Evolutionary conservation across 352 stramenopile genomes (phyloP), one percentile per base, ranked within the genome.

Genomic region (Phytophthora nicotianae): DNA sequence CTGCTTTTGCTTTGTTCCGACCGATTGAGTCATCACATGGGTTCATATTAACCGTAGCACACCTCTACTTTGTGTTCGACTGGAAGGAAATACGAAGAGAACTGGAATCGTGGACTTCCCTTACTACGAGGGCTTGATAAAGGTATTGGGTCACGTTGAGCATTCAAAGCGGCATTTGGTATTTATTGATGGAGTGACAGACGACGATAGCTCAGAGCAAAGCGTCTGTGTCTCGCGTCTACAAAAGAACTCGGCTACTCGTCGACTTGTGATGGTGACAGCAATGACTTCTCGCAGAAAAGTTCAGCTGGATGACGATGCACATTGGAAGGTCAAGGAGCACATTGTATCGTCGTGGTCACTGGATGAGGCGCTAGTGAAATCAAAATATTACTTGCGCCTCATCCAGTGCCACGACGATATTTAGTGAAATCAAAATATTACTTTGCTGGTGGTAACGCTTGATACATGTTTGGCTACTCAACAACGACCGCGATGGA

Each of bases 391-490:
- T 3, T 38, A n/a, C 5, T 16, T n/a, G n/a, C n/a, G n/a, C n/a
- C n/a, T n/a, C n/a, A n/a, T n/a, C n/a, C n/a, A n/a, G n/a, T n/a
- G n/a, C n/a, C n/a, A n/a, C n/a, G n/a, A n/a, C n/a, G n/a, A n/a
- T n/a, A n/a, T n/a, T n/a, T 65, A 0, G 29, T 48, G 9, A 16
- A 24, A 38, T 47, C 48, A 16, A 65, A 65, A 53, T 33, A 38
- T 3, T 38, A n/a, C 5, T 16, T n/a, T 38, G 32, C 32, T 38
- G 32, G 13, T 33, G 47, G 47, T 17, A 58, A 29, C 21, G 38
- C 48, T 65, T 48, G 57, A 23, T 59, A 58, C 27, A 33, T 33
- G 57, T 58, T 58, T 50, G n/a, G 5, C 2, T 42, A 33, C 27
- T 33, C 27, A 9, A 33, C 27, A 33, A 33, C 27, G 27, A 33